These are phyloP conservation scores for Sclerospora graminicola DNA, from an alignment of 352 stramenopile genomes.

Conservation along the genomic window DNA sequence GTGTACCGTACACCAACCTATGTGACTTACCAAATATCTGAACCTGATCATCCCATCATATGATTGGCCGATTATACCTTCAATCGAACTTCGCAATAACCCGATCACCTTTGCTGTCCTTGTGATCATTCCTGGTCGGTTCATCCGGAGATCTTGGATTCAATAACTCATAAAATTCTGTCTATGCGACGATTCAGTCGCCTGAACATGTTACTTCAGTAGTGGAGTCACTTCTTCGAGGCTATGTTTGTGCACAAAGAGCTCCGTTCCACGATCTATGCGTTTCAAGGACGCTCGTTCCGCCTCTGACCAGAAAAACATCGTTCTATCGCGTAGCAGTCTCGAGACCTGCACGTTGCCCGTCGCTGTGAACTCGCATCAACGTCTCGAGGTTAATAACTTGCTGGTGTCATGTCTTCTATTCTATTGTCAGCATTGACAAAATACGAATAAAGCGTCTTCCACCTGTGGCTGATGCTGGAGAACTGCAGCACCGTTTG, in stretches of 20 bases:
- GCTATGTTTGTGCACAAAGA: slow-evolving; percentile 24
- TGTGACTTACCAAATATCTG: too few relatives aligned
- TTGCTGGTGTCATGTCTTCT: slow-evolving; percentile 16
- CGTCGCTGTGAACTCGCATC: slow-evolving; percentile 18
- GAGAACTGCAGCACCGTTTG: slow-evolving; percentile 25
- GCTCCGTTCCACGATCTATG: slow-evolving; percentile 31
- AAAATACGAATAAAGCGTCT: slow-evolving; percentile 23
- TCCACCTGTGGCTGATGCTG: slow-evolving; percentile 26
- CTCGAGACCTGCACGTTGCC: slow-evolving; percentile 25
- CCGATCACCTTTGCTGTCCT: too few relatives aligned
- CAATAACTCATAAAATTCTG: slow-evolving; percentile 30
- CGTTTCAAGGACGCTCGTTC: slow-evolving; percentile 30
- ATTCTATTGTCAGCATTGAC: slow-evolving; percentile 22
- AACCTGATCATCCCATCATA: too few relatives aligned
- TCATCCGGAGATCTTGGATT: slow-evolving; percentile 50
- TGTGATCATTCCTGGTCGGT: too few relatives aligned
- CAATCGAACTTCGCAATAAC: too few relatives aligned
- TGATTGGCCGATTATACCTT: too few relatives aligned
- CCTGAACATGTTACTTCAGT: slow-evolving; percentile 18
- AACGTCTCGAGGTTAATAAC: slow-evolving; percentile 13
- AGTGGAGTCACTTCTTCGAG: slow-evolving; percentile 14
- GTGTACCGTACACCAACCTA: too few relatives aligned
- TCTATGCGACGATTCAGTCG: slow-evolving; percentile 26
- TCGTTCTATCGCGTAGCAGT: slow-evolving; percentile 19
- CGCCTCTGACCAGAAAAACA: slow-evolving; percentile 16